A percentile compares a stretch with the other conserved stretches of the same genome.
Evolutionary conservation across 257 asterid species (phyloP).

Genomic region (Lantana camara): DNA sequence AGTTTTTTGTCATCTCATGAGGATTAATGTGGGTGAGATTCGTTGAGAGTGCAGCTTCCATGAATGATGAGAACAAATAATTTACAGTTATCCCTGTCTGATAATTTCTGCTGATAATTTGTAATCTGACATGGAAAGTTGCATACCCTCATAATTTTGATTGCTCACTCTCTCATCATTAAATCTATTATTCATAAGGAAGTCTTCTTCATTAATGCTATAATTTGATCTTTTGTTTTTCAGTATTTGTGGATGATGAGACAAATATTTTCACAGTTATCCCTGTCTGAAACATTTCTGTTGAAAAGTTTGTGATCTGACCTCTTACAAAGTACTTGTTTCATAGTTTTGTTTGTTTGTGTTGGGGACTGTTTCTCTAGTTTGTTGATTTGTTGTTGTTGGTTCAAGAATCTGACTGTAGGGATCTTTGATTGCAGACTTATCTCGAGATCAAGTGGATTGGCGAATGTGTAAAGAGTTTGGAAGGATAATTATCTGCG

Average conservation of each 20-base stretch:
- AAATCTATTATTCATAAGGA: not conserved
- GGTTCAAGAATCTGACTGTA: not conserved
- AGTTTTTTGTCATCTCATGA: not conserved
- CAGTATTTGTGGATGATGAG: constrained; percentile 41
- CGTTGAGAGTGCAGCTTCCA: constrained; percentile 25
- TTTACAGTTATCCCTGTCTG: constrained; percentile 96
- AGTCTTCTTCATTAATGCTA: not conserved
- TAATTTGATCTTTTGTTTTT: not conserved
- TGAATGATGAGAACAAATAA: constrained; percentile 56
- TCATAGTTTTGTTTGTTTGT: not conserved
- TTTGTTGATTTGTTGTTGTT: not conserved
- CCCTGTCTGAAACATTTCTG: constrained; percentile 53
- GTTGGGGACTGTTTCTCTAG: too few relatives aligned
- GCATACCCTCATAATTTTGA: not conserved
- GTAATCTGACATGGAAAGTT: constrained; percentile 57
- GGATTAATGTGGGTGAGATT: not conserved
- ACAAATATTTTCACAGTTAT: constrained; percentile 50
- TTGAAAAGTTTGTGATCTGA: constrained; percentile 53
- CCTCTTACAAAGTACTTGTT: not conserved
- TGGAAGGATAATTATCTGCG: not conserved
- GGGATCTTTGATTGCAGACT: constrained; percentile 19
- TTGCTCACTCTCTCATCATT: not conserved
- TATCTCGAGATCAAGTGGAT: not conserved
- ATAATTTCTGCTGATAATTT: constrained; percentile 47
- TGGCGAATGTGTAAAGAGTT: not conserved